Percentiles rank a stretch among this genome's conserved stretches.
Conservation (phyloP, 305 asterid genomes). For the Salvia sclarea region DNA sequence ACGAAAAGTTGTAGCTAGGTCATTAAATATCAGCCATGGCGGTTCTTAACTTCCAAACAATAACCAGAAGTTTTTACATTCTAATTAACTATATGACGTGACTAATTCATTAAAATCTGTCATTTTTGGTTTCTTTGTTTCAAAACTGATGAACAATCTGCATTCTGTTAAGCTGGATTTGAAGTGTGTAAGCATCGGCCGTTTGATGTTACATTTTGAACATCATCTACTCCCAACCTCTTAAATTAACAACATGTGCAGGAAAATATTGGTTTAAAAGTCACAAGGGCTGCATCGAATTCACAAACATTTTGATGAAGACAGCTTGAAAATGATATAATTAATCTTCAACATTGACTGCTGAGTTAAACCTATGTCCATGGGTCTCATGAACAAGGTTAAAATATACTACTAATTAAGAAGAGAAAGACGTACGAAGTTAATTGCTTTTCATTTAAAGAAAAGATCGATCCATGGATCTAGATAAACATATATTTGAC, state of each 20-base stretch:
- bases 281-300: constrained; percentile 34
- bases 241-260: constrained; percentile 28
- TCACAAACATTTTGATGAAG: constrained; percentile 28
- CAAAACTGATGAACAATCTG: constrained; percentile 16
- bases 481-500: not conserved
- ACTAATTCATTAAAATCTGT: constrained; percentile 17
- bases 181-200: constrained; percentile 25
- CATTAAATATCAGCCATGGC: not conserved
- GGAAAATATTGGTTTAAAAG: not conserved
- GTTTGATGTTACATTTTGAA: constrained; percentile 40
- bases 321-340: constrained; percentile 17
- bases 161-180: constrained; percentile 34
- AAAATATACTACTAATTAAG: no score
- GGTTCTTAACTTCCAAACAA: constrained; percentile 28
- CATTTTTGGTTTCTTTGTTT: constrained; percentile 8
- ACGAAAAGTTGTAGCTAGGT: constrained; percentile 4
- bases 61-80: constrained; percentile 21
- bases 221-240: constrained; percentile 28
- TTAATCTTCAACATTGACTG: constrained; percentile 29
- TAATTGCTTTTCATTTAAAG: not conserved
- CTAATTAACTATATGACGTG: constrained; percentile 29
- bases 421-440: no score
- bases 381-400: constrained; percentile 22
- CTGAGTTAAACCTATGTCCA: constrained; percentile 33
- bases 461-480: not conserved